These are phyloP conservation scores for Herpetomonas samuelpessoai DNA, from an alignment of 208 protist genomes.

Conservation along the genomic window DNA sequence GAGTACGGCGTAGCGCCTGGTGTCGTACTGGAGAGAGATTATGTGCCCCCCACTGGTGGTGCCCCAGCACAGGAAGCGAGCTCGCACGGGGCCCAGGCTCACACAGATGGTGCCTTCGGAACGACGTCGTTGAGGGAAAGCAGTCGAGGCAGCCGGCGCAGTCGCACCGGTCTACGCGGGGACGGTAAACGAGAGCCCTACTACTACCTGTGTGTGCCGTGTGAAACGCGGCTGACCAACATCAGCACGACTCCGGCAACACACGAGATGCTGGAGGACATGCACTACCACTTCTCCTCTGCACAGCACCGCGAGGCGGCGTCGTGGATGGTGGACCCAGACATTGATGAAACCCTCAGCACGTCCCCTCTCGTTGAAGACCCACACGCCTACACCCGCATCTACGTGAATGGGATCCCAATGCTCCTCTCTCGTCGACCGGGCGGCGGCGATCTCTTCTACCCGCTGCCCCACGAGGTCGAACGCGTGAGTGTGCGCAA, in stretches of 20 bases:
- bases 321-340: constrained; percentile 69
- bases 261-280: constrained; percentile 65
- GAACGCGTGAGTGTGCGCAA: constrained; percentile 16
- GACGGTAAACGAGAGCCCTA: constrained; percentile 47
- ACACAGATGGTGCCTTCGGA: constrained; percentile 1
- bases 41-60: background rate
- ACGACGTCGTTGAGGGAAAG: too few relatives aligned
- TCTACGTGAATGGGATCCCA: constrained; percentile 80
- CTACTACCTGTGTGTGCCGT: constrained; percentile 87
- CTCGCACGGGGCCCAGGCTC: constrained; percentile 1
- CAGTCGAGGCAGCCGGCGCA: background rate
- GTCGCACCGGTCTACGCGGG: background rate
- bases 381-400: constrained; percentile 39
- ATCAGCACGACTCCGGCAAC: constrained; percentile 32
- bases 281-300: constrained; percentile 81
- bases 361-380: constrained; percentile 30
- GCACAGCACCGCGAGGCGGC: constrained; percentile 64
- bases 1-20: constrained; percentile 17
- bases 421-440: constrained; percentile 65
- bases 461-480: constrained; percentile 68
- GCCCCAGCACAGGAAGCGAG: background rate
- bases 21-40: background rate
- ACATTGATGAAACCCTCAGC: constrained; percentile 66
- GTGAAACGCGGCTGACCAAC: constrained; percentile 61
- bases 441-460: constrained; percentile 86